These are phyloP conservation scores for Venustampulla echinocandica DNA, from an alignment of 495 filamentous ascomycete genomes.

Conservation along the genomic window DNA sequence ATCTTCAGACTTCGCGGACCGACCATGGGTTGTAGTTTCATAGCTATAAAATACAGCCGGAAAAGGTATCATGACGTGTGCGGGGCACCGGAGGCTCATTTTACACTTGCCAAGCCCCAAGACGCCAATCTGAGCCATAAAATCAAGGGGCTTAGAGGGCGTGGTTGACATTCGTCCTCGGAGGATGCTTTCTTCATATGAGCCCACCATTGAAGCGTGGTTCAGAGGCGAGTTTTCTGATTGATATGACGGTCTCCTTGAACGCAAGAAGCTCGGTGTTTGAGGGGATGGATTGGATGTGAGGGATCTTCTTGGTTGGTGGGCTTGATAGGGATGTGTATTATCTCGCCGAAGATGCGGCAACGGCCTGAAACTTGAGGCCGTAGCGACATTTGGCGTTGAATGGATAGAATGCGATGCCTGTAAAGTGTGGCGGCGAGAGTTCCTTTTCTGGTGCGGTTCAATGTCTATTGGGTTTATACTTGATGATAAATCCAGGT, in stretches of 20 bases:
- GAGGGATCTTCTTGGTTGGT: conserved; percentile 66
- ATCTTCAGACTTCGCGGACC: conserved; percentile 55
- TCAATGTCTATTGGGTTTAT: conserved; percentile 31
- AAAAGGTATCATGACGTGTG: conserved; percentile 88
- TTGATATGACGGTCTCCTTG: conserved; percentile 62
- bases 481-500: conserved; percentile 53
- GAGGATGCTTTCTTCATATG: conserved; percentile 94
- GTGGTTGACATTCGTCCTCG: conserved; percentile 94
- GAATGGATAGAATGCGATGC: conserved; percentile 25
- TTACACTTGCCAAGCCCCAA: conserved; percentile 87
- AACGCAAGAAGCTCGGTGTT: conserved; percentile 44
- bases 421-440: conserved; percentile 21
- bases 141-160: conserved; percentile 87
- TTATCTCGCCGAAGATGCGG: conserved; percentile 24
- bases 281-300: conserved; percentile 40
- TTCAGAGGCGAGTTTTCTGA: conserved; percentile 67
- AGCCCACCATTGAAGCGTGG: conserved; percentile 94
- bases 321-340: conserved; percentile 53
- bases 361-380: conserved; percentile 16
- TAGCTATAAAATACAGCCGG: conserved; percentile 97
- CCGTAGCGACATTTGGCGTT: conserved; percentile 12
- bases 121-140: conserved; percentile 92
- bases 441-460: conserved; percentile 12
- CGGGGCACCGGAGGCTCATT: conserved; percentile 72
- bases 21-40: conserved; percentile 51